A percentile compares a stretch with the other conserved stretches of the same genome.
Conservation (phyloP, 1,139 yeast species). For the Groenewaldozyma sp. region DNA sequence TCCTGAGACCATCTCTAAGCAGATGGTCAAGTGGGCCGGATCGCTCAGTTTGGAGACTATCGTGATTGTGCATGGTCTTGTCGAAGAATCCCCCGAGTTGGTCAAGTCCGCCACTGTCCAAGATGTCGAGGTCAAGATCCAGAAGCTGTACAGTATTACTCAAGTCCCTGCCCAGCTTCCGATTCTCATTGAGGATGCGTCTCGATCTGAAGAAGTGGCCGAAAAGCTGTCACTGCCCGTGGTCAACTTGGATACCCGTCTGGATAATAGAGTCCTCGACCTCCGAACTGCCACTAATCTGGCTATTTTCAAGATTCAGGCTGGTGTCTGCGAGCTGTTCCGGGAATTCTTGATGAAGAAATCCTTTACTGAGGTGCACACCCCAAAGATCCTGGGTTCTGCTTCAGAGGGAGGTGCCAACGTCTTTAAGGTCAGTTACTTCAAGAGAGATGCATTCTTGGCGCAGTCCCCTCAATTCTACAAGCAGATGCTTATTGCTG, state of each 20-base stretch:
- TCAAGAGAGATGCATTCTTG: slow-evolving; percentile 83
- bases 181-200: slow-evolving; percentile 89
- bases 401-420: slow-evolving; percentile 98
- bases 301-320: slow-evolving; percentile 89
- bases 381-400: slow-evolving; percentile 91
- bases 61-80: slow-evolving; percentile 81
- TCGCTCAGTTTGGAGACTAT: slow-evolving; percentile 79
- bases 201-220: slow-evolving; percentile 91
- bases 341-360: slow-evolving; percentile 68
- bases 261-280: slow-evolving; percentile 92
- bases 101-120: slow-evolving; percentile 88
- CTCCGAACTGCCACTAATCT: slow-evolving; percentile 95
- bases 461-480: slow-evolving; percentile 98
- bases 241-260: slow-evolving; percentile 91
- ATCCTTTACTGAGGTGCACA: slow-evolving; percentile 82
- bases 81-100: slow-evolving; percentile 75
- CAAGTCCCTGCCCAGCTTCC: slow-evolving; percentile 93
- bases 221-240: slow-evolving; percentile 86
- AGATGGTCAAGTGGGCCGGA: slow-evolving; percentile 95
- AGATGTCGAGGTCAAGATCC: slow-evolving; percentile 75
- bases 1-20: slow-evolving; percentile 69
- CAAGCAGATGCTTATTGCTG: slow-evolving; percentile 96
- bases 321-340: slow-evolving; percentile 81
- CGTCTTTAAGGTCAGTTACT: slow-evolving; percentile 87
- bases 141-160: slow-evolving; percentile 64